phyloP scores from a whole-genome alignment of 768 basidiomycete genomes.

The Termitomyces sp. region DNA sequence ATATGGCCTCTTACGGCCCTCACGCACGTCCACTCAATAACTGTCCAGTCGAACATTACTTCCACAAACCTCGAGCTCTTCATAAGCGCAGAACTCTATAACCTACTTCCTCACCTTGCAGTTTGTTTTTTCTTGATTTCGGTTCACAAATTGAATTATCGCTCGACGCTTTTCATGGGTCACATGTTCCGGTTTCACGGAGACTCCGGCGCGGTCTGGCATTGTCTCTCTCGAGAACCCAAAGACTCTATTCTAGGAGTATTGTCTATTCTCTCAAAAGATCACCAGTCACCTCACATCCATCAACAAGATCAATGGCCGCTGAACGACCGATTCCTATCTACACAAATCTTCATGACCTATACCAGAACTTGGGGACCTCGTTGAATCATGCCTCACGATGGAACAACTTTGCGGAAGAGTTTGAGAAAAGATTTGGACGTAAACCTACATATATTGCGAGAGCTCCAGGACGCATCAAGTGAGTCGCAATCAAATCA shows the following conservation, averaged over 20 bases:
- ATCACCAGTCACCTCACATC: neutral
- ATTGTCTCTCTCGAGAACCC: neutral
- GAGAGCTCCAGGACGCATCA: conserved; percentile 77
- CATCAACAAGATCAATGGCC: conserved; percentile 31
- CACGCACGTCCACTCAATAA: too few species aligned
- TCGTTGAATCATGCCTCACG: conserved; percentile 52
- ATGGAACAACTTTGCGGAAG: conserved; percentile 56
- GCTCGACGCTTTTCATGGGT: neutral
- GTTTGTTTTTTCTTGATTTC: neutral
- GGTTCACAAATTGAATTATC: too few species aligned
- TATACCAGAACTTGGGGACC: conserved; percentile 48
- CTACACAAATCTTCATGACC: conserved; percentile 49
- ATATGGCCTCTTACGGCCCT: too few species aligned
- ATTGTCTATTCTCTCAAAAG: neutral
- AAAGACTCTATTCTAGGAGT: neutral
- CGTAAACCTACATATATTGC: conserved; percentile 64
- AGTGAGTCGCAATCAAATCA: conserved; percentile 36
- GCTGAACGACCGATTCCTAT: conserved; percentile 57
- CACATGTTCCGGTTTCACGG: neutral
- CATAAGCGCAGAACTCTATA: neutral
- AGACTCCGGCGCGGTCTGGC: neutral
- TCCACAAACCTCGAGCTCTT: neutral
- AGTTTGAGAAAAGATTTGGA: conserved; percentile 63
- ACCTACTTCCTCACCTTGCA: neutral
- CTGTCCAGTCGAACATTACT: neutral